Evolutionary conservation across 768 basidiomycete genomes (phyloP).

Genomic region (Leccinum fibrillosum): DNA sequence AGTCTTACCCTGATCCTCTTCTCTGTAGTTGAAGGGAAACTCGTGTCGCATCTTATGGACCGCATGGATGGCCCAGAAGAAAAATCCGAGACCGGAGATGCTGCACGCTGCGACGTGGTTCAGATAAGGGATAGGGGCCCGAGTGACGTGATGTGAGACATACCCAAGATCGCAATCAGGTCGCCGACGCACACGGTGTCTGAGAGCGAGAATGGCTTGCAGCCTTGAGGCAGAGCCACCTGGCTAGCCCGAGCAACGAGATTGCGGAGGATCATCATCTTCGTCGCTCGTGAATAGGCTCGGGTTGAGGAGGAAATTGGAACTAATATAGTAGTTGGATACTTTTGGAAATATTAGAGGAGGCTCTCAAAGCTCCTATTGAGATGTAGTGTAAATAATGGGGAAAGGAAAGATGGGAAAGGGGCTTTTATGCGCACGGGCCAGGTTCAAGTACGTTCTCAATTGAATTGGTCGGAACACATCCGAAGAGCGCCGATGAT

Average conservation of each 20-base stretch:
- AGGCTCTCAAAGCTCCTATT: not conserved
- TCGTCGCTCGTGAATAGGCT: not conserved
- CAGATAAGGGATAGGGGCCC: not conserved
- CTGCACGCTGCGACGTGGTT: constrained; percentile 10
- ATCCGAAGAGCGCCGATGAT: not conserved
- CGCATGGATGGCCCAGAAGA: constrained; percentile 20
- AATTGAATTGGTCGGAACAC: not conserved
- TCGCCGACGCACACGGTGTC: constrained; percentile 22
- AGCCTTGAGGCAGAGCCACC: not conserved
- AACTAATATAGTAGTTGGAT: not conserved
- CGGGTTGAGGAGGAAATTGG: not conserved
- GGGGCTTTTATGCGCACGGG: not conserved
- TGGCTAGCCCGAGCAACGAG: not conserved
- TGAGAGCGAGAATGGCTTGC: constrained; percentile 9
- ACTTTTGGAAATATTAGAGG: not conserved
- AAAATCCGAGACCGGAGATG: constrained; percentile 17
- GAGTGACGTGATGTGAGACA: not conserved
- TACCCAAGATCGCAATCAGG: constrained; percentile 22
- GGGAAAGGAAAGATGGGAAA: no score
- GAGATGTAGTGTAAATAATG: no score
- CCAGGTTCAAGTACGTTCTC: not conserved
- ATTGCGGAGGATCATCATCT: constrained; percentile 1
- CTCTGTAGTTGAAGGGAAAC: constrained; percentile 3
- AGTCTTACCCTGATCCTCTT: constrained; percentile 3
- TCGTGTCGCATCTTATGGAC: constrained; percentile 18